phyloP scores from a whole-genome alignment of 805 yeast genomes.

The Kluyveromyces dobzhanskii region DNA sequence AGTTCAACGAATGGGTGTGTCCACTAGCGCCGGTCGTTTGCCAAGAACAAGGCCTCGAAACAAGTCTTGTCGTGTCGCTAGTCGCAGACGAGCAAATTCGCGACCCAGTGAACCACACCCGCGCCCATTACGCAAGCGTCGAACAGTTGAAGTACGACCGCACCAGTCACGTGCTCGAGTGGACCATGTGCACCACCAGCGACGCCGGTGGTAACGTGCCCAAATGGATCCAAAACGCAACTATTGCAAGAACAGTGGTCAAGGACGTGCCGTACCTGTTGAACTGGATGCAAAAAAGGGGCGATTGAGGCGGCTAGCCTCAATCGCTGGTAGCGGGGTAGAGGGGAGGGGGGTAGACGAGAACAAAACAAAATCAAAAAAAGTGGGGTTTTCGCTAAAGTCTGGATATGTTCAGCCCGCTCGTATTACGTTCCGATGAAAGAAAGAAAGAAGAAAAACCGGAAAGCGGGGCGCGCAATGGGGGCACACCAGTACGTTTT shows the following conservation, averaged over 20 bases:
- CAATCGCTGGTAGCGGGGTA: no score
- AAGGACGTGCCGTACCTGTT: conserved; percentile 33
- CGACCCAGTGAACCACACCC: conserved; percentile 19
- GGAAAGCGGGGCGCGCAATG: no score
- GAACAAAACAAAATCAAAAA: no score
- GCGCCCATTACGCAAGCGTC: conserved; percentile 31
- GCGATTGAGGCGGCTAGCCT: no score
- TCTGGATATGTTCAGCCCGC: no score
- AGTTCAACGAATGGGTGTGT: conserved; percentile 32
- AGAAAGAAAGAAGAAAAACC: no score
- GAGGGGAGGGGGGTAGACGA: no score
- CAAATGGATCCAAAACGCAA: conserved; percentile 32
- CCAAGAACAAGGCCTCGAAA: conserved; percentile 9
- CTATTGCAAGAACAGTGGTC: conserved; percentile 32
- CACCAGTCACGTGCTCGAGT: conserved; percentile 16
- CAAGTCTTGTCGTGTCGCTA: conserved; percentile 28
- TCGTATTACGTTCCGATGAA: no score
- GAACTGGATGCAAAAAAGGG: neutral
- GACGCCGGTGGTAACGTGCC: conserved; percentile 37
- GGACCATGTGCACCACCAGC: conserved; percentile 34
- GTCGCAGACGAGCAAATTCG: conserved; percentile 22
- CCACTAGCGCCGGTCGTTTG: conserved; percentile 18
- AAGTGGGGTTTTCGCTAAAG: no score
- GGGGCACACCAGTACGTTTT: no score
- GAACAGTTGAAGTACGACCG: conserved; percentile 26